These are phyloP conservation scores for Ogataea populi-albae DNA, from an alignment of 805 yeast species.

Conservation along the genomic window DNA sequence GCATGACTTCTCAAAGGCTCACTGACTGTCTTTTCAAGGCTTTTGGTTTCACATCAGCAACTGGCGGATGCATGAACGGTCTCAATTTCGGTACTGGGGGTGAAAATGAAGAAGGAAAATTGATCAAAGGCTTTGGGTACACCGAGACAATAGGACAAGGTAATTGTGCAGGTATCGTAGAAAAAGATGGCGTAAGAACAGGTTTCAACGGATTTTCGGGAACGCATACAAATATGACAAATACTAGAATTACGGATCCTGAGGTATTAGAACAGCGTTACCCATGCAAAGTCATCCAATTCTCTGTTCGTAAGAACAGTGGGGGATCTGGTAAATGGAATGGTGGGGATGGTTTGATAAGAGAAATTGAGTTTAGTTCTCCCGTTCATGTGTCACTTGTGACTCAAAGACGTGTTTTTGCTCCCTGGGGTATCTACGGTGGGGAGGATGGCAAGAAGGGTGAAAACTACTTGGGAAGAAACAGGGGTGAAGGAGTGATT, in stretches of 20 bases:
- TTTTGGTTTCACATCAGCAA: constrained; percentile 78
- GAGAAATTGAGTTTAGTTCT: constrained; percentile 45
- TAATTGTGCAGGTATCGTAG: constrained; percentile 43
- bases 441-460: constrained; percentile 54
- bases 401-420: constrained; percentile 50
- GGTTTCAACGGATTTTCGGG: constrained; percentile 42
- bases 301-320: constrained; percentile 40
- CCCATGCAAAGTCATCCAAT: constrained; percentile 48
- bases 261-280: constrained; percentile 52
- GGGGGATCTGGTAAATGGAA: constrained; percentile 49
- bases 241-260: constrained; percentile 46
- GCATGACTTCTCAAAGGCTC: constrained; percentile 81
- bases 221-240: constrained; percentile 42
- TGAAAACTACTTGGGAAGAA: constrained; percentile 22
- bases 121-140: constrained; percentile 46
- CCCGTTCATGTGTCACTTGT: constrained; percentile 42
- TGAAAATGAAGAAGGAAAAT: constrained; percentile 45
- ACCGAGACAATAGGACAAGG: constrained; percentile 59
- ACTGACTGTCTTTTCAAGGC: constrained; percentile 82
- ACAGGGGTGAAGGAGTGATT: constrained; percentile 10
- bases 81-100: constrained; percentile 67
- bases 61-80: constrained; percentile 89
- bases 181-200: constrained; percentile 4
- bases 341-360: constrained; percentile 52
- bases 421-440: constrained; percentile 56